Conservation (phyloP, 768 basidiomycete genomes). For the Neoboletus subvelutipes region DNA sequence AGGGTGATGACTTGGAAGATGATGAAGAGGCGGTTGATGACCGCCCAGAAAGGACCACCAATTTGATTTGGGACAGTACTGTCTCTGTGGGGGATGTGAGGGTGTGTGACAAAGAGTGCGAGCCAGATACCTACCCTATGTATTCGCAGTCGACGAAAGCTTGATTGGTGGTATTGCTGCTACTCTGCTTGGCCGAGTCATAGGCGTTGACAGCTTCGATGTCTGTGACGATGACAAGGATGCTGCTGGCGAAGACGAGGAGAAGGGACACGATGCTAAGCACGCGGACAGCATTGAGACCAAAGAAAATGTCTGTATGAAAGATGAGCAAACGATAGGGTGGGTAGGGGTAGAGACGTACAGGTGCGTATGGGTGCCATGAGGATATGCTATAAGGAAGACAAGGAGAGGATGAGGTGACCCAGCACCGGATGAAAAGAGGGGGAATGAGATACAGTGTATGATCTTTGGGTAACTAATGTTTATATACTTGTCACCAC, state of each 20-base stretch:
- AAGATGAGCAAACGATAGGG: slow-evolving; percentile 1
- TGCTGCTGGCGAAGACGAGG: slow-evolving; percentile 78
- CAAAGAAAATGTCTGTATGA: slow-evolving; percentile 59
- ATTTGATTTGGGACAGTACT: slow-evolving; percentile 91
- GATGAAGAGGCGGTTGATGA: slow-evolving; percentile 84
- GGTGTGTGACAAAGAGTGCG: not conserved
- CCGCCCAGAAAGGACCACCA: slow-evolving; percentile 89
- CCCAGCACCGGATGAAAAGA: slow-evolving; percentile 31
- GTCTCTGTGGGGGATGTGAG: slow-evolving; percentile 39
- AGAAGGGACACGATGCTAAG: slow-evolving; percentile 78
- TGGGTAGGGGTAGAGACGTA: slow-evolving; percentile 28
- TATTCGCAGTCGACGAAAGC: slow-evolving; percentile 65
- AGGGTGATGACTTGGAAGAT: slow-evolving; percentile 81
- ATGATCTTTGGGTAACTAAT: not conserved
- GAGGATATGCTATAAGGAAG: slow-evolving; percentile 5
- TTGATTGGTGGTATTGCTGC: slow-evolving; percentile 30
- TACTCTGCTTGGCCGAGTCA: slow-evolving; percentile 40
- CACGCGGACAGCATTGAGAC: slow-evolving; percentile 74
- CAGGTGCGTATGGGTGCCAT: slow-evolving; percentile 43
- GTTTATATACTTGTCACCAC: slow-evolving; percentile 27
- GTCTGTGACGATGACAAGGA: slow-evolving; percentile 71
- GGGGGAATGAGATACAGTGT: slow-evolving; percentile 5
- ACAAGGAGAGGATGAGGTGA: slow-evolving; percentile 25
- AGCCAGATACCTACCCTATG: slow-evolving; percentile 55
- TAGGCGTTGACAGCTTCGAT: slow-evolving; percentile 73